These are phyloP conservation scores for Cucurbita argyrosperma DNA, from an alignment of 306 rosid species.

Conservation along the genomic window DNA sequence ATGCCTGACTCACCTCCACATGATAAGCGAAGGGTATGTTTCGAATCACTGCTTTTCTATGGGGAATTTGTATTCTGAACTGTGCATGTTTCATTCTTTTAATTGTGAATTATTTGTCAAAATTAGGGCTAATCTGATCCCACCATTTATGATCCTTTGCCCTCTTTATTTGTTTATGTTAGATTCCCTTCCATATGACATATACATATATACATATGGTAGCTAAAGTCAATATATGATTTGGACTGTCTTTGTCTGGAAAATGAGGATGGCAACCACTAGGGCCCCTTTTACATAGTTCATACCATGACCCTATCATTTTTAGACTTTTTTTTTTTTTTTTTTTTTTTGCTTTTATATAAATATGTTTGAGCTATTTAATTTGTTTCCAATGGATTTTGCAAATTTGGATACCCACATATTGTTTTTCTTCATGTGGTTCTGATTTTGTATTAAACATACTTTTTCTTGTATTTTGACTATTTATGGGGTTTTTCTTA, in stretches of 20 bases:
- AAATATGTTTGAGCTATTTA: background rate
- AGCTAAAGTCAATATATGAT: slow-evolving; percentile 4
- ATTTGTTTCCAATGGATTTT: background rate
- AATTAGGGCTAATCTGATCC: slow-evolving; percentile 10
- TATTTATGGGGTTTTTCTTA: background rate
- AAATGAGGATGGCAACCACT: background rate
- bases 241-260: background rate
- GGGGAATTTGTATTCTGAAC: background rate
- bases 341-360: background rate
- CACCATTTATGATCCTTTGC: background rate
- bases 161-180: slow-evolving; percentile 2
- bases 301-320: background rate
- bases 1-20: slow-evolving; percentile 32
- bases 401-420: background rate
- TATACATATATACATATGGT: background rate
- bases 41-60: background rate
- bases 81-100: background rate
- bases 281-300: background rate
- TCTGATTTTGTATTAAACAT: background rate
- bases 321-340: background rate
- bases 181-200: slow-evolving; percentile 3
- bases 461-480: background rate
- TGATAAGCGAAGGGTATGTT: slow-evolving; percentile 2
- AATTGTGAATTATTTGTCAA: slow-evolving; percentile 18
- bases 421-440: background rate